Base-by-base conservation (phyloP, 2,329 filamentous ascomycete genomes). In the Fusarium dimerum region DNA sequence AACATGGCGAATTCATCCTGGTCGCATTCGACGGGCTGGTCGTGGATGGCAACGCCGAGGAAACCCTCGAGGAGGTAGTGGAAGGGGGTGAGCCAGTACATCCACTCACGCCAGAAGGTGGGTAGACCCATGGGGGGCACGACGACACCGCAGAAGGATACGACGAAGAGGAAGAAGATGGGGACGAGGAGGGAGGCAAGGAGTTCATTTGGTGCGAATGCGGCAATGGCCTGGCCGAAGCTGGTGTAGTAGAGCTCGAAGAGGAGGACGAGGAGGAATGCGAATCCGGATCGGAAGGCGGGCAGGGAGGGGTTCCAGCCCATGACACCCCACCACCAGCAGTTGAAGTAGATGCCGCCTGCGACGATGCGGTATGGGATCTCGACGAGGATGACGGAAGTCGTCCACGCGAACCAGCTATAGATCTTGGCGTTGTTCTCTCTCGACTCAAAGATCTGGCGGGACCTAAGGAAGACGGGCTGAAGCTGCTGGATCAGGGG, bases 351-450 rank as follows among this genome's bases (percentile, higher is more conserved):
- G 2, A 72, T 48, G 0, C 79, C 83, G 0, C 84, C 88, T 1
- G 84, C 83, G 5, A 89, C 66, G 12, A 90, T 72, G 0, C 81
- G 79, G 59, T 89, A 90, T 0, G 89, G 89, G 0, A 92, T 76
- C 68, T 92, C 89, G 15, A 82, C 85, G 1, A 90, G 60, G 6
- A 91, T 79, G 2, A 81, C 79, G 0, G 82, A 86, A 3, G 83
- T 85, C 0, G 83, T 80, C 71, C 88, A 90, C 0, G 88, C 86
- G 13, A 81, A 71, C 88, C 89, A 92, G 2, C 83, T 86, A 71
- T 93, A 94, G 26, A 91, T 90, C 68, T 91, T 91, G 15, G 87
- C 83, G n/a, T 83, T 89, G 45, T 85, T 81, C 68, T 94, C 90
- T 6, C 90, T 81, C 2, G 80, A 83, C 66, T 87, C 75, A 72